Conservation (phyloP, 2,329 filamentous ascomycete species). For the Tolypocladium endophyticum region DNA sequence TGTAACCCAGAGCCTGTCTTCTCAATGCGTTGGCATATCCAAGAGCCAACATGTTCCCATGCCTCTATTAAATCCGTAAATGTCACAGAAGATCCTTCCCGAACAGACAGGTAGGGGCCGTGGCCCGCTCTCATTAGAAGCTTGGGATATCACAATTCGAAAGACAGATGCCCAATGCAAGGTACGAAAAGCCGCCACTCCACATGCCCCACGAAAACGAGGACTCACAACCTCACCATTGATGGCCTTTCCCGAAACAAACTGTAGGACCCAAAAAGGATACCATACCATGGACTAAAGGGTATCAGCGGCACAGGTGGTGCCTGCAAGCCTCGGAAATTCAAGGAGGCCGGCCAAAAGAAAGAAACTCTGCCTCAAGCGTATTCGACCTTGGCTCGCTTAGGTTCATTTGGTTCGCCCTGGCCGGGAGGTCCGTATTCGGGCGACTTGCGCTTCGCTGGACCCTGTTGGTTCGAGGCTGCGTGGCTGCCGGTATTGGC, state of each 20-base stretch:
- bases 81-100: neutral
- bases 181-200: neutral
- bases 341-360: neutral
- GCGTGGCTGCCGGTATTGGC: constrained; percentile 7
- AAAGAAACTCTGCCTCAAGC: neutral
- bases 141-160: neutral
- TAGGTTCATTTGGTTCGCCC: constrained; percentile 36
- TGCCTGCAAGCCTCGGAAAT: neutral
- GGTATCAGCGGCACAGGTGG: constrained; percentile 5
- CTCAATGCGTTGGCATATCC: neutral
- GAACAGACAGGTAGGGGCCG: neutral
- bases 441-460: constrained; percentile 47
- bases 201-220: neutral
- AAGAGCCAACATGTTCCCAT: neutral
- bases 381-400: constrained; percentile 42
- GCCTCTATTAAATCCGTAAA: neutral
- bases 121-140: neutral
- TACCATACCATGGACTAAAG: constrained; percentile 1
- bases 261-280: neutral
- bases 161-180: neutral
- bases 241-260: neutral
- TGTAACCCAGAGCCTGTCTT: neutral
- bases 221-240: neutral
- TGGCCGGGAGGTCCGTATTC: constrained; percentile 32
- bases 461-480: constrained; percentile 1